Conservation (phyloP, 805 yeast genomes). For the Metschnikowia borealis region DNA sequence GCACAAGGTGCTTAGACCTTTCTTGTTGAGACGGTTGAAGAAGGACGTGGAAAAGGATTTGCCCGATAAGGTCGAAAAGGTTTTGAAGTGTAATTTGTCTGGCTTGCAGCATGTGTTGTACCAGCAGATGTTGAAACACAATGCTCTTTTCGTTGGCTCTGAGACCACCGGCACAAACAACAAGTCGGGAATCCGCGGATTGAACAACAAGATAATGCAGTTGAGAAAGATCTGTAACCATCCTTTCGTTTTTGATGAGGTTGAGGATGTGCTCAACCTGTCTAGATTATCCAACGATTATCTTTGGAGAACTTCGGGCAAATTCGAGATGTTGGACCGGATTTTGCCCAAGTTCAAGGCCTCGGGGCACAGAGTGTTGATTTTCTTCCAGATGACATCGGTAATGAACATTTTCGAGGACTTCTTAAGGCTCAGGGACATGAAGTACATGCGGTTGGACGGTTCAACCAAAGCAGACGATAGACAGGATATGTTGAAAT, state of each 20-base stretch:
- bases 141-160: conserved; percentile 63
- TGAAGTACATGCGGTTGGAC: conserved; percentile 74
- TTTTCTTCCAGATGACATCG: conserved; percentile 86
- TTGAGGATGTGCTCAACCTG: conserved; percentile 67
- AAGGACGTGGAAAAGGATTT: conserved; percentile 84
- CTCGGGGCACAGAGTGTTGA: conserved; percentile 72
- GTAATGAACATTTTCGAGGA: conserved; percentile 91
- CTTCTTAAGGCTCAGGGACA: conserved; percentile 58
- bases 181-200: conserved; percentile 67
- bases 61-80: conserved; percentile 81
- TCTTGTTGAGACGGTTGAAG: conserved; percentile 76
- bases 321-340: conserved; percentile 73
- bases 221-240: conserved; percentile 81
- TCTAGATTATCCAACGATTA: conserved; percentile 57
- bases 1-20: conserved; percentile 83
- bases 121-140: conserved; percentile 73
- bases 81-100: conserved; percentile 72
- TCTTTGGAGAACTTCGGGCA: conserved; percentile 76
- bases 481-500: conserved; percentile 68
- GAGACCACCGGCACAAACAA: conserved; percentile 47
- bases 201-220: conserved; percentile 82
- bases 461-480: conserved; percentile 85
- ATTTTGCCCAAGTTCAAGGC: conserved; percentile 71
- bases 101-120: conserved; percentile 67
- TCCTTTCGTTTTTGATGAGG: conserved; percentile 83